These are phyloP conservation scores for sunflower (Helianthus annuus) DNA, from an alignment of 129 eudicot genomes.

Conservation along the genomic window HanXRQr2.0-SUNRISE NC_035441.2:142088407-142088906, in stretches of 20 bases:
- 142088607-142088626: constrained; percentile 21
- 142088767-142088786: constrained; percentile 8
- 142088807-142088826: constrained; percentile 23
- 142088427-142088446: constrained; percentile 16
- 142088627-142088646: constrained; percentile 22
- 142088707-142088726: constrained; percentile 34
- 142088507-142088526: constrained; percentile 38
- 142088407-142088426: constrained; percentile 12
- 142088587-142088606: constrained; percentile 41
- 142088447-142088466: constrained; percentile 21
- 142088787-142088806: constrained; percentile 5
- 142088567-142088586: too few relatives aligned
- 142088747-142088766: constrained; percentile 11
- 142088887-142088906: too few relatives aligned
- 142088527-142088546: constrained; percentile 30
- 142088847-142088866: background rate
- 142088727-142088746: constrained; percentile 26
- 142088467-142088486: constrained; percentile 24
- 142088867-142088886: background rate
- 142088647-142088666: constrained; percentile 30
- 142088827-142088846: constrained; percentile 12
- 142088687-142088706: constrained; percentile 29
- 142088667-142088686: constrained; percentile 10
- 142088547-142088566: constrained; percentile 27
- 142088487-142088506: constrained; percentile 8